Conservation (phyloP, 352 stramenopile genomes). For the Hyaloperonospora arabidopsidis region DNA sequence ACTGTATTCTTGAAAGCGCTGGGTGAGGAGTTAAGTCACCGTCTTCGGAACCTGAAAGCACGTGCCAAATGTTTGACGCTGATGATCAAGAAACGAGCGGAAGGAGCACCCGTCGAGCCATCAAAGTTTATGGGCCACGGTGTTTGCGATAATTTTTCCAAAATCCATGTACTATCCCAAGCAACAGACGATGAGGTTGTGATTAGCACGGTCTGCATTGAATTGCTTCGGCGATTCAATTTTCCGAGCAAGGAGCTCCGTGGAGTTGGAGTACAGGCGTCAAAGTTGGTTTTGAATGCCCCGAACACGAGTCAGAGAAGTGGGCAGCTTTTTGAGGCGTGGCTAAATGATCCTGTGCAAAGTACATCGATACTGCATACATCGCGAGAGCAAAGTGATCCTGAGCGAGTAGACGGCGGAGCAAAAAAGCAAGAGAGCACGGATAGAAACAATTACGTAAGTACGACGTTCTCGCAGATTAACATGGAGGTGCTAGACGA, state of each 20-base stretch:
- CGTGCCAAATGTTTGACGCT: conserved; percentile 64
- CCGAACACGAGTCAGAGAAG: conserved; percentile 13
- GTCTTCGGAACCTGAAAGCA: conserved; percentile 57
- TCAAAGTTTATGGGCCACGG: conserved; percentile 86
- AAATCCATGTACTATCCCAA: conserved; percentile 46
- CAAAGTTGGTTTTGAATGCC: conserved; percentile 43
- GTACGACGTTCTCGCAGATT: conserved; percentile 49
- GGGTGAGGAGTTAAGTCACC: conserved; percentile 56
- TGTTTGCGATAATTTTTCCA: conserved; percentile 82
- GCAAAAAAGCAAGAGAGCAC: conserved; percentile 11
- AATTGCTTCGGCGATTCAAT: conserved; percentile 52
- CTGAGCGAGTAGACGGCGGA: conserved; percentile 7
- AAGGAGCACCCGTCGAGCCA: conserved; percentile 60
- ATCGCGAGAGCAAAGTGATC: background rate
- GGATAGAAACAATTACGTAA: conserved; percentile 1
- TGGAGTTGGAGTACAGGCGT: conserved; percentile 71
- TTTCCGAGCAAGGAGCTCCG: conserved; percentile 56
- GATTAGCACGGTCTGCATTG: conserved; percentile 46
- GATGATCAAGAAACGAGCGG: conserved; percentile 72
- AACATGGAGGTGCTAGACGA: conserved; percentile 53
- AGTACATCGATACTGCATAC: background rate
- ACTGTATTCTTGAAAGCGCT: conserved; percentile 78
- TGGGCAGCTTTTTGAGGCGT: conserved; percentile 46
- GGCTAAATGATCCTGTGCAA: conserved; percentile 33
- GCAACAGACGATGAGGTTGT: conserved; percentile 47